Base-by-base conservation (phyloP, 345 rosid genomes). In the Cardiospermum halicacabum region DNA sequence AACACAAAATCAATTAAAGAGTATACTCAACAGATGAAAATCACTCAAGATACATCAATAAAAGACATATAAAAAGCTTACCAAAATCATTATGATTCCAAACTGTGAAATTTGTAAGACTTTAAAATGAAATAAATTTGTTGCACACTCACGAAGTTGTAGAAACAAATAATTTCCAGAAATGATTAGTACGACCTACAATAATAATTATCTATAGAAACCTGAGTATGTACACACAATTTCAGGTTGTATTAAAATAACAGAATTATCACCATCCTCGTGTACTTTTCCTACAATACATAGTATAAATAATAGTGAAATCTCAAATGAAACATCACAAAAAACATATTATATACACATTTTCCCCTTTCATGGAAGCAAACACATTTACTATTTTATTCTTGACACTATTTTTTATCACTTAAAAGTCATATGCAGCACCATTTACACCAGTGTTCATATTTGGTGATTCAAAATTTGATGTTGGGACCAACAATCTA, bases 381-480 rank as follows among this genome's bases (percentile, higher is more conserved):
- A 59, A 56, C 12, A 54, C 32, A 10, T 11, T 13, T 24, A 47
- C 3, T 47, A n/a, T n/a, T n/a, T n/a, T n/a, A 11, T 51, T 60
- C 28, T 8, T 51, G 18, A 42, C 40, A 9, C 7, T n/a, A 53
- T n/a, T 30, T 24, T 40, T 24, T 39, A 30, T 7, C 43, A 62
- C 24, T 21, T 60, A 42, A 12, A 9, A n/a, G 58, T 12, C 1
- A 21, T 50, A 27, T 4, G 28, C 5, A 16, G 62, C 26, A 7
- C 21, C 18, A 7, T 27, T 60, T 39, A 69, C 72, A 0, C 34
- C 74, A 0, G 54, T 81, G 1, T 79, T 72, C 37, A 25, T 81
- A 31, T 81, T 84, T 25, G 81, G 81, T 3, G 86, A 81, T 68
- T 79, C 81, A 3, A 81, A 74, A 22, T 42, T 78, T 8, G 81